Evolutionary conservation across 768 basidiomycete genomes (phyloP), one percentile per base, ranked within the genome.

Genomic region (Leccinum uliginosum): DNA sequence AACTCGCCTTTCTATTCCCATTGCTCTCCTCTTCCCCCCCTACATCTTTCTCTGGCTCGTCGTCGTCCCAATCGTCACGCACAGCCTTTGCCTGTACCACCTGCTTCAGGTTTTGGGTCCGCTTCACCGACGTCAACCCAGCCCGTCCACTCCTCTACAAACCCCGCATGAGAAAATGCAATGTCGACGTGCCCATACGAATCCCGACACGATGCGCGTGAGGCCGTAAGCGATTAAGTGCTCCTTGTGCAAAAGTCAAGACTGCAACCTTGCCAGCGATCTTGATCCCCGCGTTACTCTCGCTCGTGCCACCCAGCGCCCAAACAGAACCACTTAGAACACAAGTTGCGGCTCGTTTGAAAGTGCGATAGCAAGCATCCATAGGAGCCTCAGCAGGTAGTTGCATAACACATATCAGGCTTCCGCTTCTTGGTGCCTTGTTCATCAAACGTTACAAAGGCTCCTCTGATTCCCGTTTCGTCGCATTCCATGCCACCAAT

Each of bases 331-430:
- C 3, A 7, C 32, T 7, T 34, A n/a, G n/a, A n/a, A 34, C 32
- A 6, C 32, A 34, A 34, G 32, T 7, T 34, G 32, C 32, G 15
- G 32, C 32, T 64, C 52, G 48, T 75, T 76, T 8, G 84, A 79
- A 59, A 91, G 85, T n/a, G n/a, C 74, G 64, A 93, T 93, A 35
- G 85, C 76, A 8, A 90, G 70, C 64, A 90, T 76, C 24, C 89
- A 84, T 1, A 92, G 74, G 0, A 82, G 62, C 1, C 84, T 90
- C 24, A 93, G 78, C 30, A 83, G 63, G 59, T 81, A 85, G 72
- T 80, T 87, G 53, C 86, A 79, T 24, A 61, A 69, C 5, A 64
- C 32, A 61, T 68, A 12, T 30, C 30, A 30, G 30, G 30, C 67
- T 17, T 63, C 60, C 21, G 59, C 54, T 21, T 70, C 60, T 30